Evolutionary conservation across 2,329 filamentous ascomycete species (phyloP), one percentile per base, ranked within the genome.

Genomic region (Phoma herbarum): DNA sequence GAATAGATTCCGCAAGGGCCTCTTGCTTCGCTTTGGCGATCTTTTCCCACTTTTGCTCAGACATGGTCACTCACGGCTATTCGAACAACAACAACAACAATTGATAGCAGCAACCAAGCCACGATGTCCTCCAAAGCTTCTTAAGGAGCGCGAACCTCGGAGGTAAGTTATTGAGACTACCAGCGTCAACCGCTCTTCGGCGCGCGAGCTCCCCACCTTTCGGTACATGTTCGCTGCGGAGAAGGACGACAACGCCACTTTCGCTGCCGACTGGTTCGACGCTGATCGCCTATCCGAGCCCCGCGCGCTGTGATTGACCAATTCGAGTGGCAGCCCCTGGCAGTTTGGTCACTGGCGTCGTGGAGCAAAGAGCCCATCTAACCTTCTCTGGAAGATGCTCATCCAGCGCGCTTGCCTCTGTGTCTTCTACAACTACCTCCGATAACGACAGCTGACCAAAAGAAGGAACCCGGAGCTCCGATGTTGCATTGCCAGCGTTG

Each of bases 1-100:
- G 86, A 52, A 90, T 86, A 0, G 83, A 83, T 42, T 76, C 75
- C 55, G 79, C 70, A 9, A 84, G 70, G 9, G 71, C 74, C 41
- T 77, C 75, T 53, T 80, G 80, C 58, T 82, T 80, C 49, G 73
- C 74, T n/a, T 75, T 69, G 28, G 76, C 73, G 50, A 82, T 79
- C 59, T 77, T 74, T 47, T 76, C 74, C 84, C 84, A 86, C 28
- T 66, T 69, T 52, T 60, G 60, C 29, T 54, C 61, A 23, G 64
- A 59, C 60, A 64, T 66, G 59, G 56, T 65, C 23, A 52, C 29
- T 48, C 37, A 46, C 56, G 28, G 33, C 28, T 60, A 8, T 41
- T 25, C 33, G 33, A 44, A 22, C 12, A 52, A 50, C 56, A 45
- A 25, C 28, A 39, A 33, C 35, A 39, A 46, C 41, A 20, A 25